Percentiles rank a stretch among this genome's conserved stretches.
Conservation (phyloP, 2,329 filamentous ascomycete species). For the Colletotrichum nymphaeae region DNA sequence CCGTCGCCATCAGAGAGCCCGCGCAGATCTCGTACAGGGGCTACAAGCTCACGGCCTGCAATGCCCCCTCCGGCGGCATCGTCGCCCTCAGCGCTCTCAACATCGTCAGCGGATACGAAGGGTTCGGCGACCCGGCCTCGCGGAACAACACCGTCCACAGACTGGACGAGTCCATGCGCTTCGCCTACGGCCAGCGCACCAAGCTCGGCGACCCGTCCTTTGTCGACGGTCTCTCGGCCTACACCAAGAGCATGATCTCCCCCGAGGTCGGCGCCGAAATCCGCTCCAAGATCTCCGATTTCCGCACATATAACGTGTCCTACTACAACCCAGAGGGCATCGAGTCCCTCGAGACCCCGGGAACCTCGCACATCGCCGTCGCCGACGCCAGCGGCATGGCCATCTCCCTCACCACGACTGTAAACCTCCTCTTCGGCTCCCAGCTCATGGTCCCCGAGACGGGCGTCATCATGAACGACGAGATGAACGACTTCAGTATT, state of each 20-base stretch:
- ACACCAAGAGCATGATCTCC: constrained; percentile 75
- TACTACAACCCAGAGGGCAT: constrained; percentile 59
- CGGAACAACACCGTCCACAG: constrained; percentile 77
- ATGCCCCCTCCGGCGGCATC: constrained; percentile 79
- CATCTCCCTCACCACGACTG: constrained; percentile 81
- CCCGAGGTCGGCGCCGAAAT: constrained; percentile 65
- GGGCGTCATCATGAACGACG: constrained; percentile 77
- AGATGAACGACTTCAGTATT: constrained; percentile 81
- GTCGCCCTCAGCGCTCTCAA: constrained; percentile 82
- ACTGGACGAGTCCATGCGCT: constrained; percentile 85
- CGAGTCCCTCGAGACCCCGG: constrained; percentile 68
- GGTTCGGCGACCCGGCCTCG: constrained; percentile 66
- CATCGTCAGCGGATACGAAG: constrained; percentile 76
- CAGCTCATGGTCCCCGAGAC: constrained; percentile 83
- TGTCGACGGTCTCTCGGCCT: constrained; percentile 68
- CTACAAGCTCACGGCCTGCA: constrained; percentile 74
- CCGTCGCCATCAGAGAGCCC: constrained; percentile 70
- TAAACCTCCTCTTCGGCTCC: constrained; percentile 85
- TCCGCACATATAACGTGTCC: constrained; percentile 50
- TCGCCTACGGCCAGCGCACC: constrained; percentile 80
- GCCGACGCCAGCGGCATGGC: constrained; percentile 78
- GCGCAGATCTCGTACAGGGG: constrained; percentile 74
- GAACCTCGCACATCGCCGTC: constrained; percentile 75
- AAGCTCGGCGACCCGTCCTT: constrained; percentile 83
- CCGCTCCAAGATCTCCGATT: constrained; percentile 57